Percentiles rank a stretch among this genome's conserved stretches.
These are phyloP conservation scores for Helichrysum umbraculigerum DNA, from an alignment of 129 eudicot species.

Conservation along the genomic window DNA sequence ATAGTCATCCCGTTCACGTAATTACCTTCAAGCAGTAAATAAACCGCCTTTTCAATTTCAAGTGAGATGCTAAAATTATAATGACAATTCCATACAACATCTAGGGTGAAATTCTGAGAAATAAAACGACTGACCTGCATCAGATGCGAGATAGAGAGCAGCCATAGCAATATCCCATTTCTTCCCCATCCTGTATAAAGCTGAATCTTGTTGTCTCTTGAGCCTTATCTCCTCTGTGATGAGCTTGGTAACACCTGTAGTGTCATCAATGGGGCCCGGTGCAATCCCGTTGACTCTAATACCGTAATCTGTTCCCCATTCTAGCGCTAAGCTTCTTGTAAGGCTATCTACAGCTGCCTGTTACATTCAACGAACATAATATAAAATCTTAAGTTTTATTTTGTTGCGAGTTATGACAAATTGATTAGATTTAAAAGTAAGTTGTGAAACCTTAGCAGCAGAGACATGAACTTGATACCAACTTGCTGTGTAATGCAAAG, in stretches of 20 bases:
- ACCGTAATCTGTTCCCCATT: slow-evolving; percentile 62
- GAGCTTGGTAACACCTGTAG: slow-evolving; percentile 48
- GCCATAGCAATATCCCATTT: slow-evolving; percentile 69
- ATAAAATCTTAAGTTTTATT: neutral
- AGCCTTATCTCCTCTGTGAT: slow-evolving; percentile 32
- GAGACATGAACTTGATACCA: slow-evolving; percentile 67
- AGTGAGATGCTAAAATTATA: neutral
- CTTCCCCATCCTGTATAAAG: slow-evolving; percentile 51
- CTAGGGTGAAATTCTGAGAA: neutral
- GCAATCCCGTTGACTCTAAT: slow-evolving; percentile 61
- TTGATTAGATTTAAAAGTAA: neutral
- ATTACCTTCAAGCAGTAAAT: slow-evolving; percentile 36
- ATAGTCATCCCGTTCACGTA: slow-evolving; percentile 47
- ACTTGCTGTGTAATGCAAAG: slow-evolving; percentile 57
- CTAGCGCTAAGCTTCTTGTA: slow-evolving; percentile 57
- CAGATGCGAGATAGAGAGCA: slow-evolving; percentile 53
- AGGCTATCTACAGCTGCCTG: slow-evolving; percentile 65
- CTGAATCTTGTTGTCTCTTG: slow-evolving; percentile 28
- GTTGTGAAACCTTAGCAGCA: slow-evolving; percentile 52
- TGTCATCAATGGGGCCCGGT: slow-evolving; percentile 52
- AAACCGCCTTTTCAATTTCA: neutral
- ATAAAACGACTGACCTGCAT: slow-evolving; percentile 45
- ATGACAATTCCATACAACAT: neutral
- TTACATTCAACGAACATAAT: neutral
- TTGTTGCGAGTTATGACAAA: too few relatives aligned